Evolutionary conservation across 2,329 filamentous ascomycete species (phyloP), one percentile per base, ranked within the genome.

Genomic region (Cladosporium sp.): DNA sequence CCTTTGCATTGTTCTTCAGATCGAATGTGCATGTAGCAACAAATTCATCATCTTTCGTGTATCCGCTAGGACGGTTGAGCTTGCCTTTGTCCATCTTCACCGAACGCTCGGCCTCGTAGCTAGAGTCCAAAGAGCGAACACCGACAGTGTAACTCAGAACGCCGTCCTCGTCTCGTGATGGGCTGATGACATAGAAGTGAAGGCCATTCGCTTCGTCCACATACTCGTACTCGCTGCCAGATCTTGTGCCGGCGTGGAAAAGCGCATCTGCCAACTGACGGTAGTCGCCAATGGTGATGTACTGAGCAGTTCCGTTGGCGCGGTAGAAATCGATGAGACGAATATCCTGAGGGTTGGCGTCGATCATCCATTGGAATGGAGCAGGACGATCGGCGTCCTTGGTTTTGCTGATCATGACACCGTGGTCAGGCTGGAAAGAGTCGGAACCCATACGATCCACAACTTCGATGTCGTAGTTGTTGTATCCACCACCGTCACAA

Each of bases 361-460:
- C 80, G 37, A 82, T 78, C 22, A 74, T 74, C 79, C 80, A 82
- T 59, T 82, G 79, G 71, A 82, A 82, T 0, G 80, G 80, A 60
- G 72, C 66, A 12, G 53, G 25, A 4, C 62, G 60, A 60, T 76
- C 76, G 17, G 57, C 61, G 58, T 79, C 72, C 67, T 79, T 81
- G 20, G 77, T 78, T 71, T 82, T 83, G 72, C 74, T 78, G 51
- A 82, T 76, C 74, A 81, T 75, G 47, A 82, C 80, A 6, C 80
- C 80, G 0, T 74, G 73, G 60, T 82, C 80, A 0, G 79, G 75
- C 24, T 74, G 73, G 70, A 82, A 82, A 2, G 75, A 77, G 64
- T 82, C 80, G 6, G 79, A 73, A 12, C 80, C 80, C 76, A 82
- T 80, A 48, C 80, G 75, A 64, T 81, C 79, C 25, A 82, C 68